These are phyloP conservation scores for Flaveria bidentis DNA, from an alignment of 129 eudicot species.

Conservation along the genomic window DNA sequence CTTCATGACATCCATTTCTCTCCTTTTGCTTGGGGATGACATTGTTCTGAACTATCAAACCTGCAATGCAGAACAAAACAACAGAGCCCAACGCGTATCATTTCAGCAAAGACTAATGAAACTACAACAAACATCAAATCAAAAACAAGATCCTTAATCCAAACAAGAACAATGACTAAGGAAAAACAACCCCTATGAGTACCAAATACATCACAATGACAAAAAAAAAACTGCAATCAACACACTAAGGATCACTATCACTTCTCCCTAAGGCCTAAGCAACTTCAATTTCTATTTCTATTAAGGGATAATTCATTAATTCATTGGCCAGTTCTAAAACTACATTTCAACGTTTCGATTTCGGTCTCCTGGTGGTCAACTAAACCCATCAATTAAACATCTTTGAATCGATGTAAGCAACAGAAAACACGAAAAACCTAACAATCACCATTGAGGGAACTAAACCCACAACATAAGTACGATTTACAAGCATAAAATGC, in stretches of 20 bases:
- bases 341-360: slow-evolving; percentile 25
- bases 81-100: background rate
- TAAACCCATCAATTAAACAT: slow-evolving; percentile 19
- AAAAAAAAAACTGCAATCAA: background rate
- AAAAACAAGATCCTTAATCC: background rate
- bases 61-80: slow-evolving; percentile 29
- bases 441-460: slow-evolving; percentile 3
- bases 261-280: slow-evolving; percentile 3
- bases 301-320: no score
- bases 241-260: slow-evolving; percentile 11
- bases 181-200: background rate
- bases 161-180: no score
- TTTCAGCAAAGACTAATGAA: background rate
- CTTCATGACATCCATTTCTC: slow-evolving; percentile 91
- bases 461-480: slow-evolving; percentile 16
- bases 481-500: background rate
- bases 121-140: background rate
- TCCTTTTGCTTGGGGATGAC: slow-evolving; percentile 90
- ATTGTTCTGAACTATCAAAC: slow-evolving; percentile 43
- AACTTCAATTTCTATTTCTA: background rate
- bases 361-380: slow-evolving; percentile 29
- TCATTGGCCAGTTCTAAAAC: background rate
- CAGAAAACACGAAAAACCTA: background rate
- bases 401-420: background rate
- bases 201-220: slow-evolving; percentile 9